phyloP scores from a whole-genome alignment of 495 filamentous ascomycete genomes.

The Lasiosphaeria hispida region DNA sequence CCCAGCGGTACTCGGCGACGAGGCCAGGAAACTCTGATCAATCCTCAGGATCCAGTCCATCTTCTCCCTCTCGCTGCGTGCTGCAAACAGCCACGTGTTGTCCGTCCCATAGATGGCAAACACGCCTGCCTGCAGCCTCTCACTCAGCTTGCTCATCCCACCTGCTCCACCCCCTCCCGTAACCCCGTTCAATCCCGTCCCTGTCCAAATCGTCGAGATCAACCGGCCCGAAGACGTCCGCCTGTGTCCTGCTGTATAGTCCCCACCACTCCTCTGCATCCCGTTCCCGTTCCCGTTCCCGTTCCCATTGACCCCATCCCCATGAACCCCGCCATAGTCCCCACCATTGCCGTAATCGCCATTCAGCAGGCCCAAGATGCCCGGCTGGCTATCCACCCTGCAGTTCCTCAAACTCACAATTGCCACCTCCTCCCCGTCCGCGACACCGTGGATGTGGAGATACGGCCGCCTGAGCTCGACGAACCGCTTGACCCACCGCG shows the following conservation, averaged over 20 bases:
- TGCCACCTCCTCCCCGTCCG: slow-evolving; percentile 84
- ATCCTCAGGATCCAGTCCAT: slow-evolving; percentile 91
- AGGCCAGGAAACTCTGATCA: slow-evolving; percentile 50
- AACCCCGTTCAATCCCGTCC: slow-evolving; percentile 13
- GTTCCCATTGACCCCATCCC: not conserved
- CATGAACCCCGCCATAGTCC: not conserved
- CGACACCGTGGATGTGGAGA: slow-evolving; percentile 79
- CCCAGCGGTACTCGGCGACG: slow-evolving; percentile 19
- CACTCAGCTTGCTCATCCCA: slow-evolving; percentile 42
- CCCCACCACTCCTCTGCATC: not conserved
- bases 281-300: not conserved
- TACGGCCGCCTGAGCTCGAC: slow-evolving; percentile 92
- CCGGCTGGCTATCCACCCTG: slow-evolving; percentile 82
- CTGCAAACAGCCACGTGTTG: slow-evolving; percentile 93
- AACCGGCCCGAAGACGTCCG: slow-evolving; percentile 15
- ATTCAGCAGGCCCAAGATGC: slow-evolving; percentile 74
- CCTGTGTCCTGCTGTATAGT: not conserved
- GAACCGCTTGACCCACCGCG: slow-evolving; percentile 84
- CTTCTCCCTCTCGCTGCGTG: slow-evolving; percentile 81
- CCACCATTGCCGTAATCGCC: slow-evolving; percentile 13
- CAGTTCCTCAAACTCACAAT: slow-evolving; percentile 83
- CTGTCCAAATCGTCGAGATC: slow-evolving; percentile 18
- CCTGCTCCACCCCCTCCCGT: slow-evolving; percentile 15
- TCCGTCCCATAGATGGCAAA: slow-evolving; percentile 92
- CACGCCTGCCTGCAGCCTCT: slow-evolving; percentile 63